A percentile compares a stretch with the other conserved stretches of the same genome.
Evolutionary conservation across 2,329 filamentous ascomycete species (phyloP).

Genomic region (Beauveria bassiana): DNA sequence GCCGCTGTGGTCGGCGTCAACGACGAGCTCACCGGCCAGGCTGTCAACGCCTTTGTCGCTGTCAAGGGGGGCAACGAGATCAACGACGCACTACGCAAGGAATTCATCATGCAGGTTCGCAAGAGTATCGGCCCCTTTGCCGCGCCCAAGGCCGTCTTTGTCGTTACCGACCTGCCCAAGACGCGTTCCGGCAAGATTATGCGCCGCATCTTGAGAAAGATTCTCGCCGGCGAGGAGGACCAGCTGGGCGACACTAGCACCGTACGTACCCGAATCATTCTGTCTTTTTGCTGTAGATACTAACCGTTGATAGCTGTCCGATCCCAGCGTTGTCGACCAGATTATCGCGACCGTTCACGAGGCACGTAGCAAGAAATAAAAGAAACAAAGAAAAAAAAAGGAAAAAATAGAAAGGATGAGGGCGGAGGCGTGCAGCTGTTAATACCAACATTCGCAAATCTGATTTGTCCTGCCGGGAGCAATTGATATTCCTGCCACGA

Average conservation of each 20-base stretch:
- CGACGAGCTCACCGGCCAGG: slow-evolving; percentile 93
- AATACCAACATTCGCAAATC: slow-evolving; percentile 4
- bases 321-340: slow-evolving; percentile 75
- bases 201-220: slow-evolving; percentile 94
- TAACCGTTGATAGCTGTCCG: slow-evolving; percentile 54
- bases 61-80: slow-evolving; percentile 78
- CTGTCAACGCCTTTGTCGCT: slow-evolving; percentile 92
- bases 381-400: neutral
- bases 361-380: slow-evolving; percentile 34
- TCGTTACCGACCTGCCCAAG: slow-evolving; percentile 92
- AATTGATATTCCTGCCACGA: neutral
- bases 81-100: slow-evolving; percentile 78
- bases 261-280: slow-evolving; percentile 44
- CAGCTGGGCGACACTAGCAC: slow-evolving; percentile 90
- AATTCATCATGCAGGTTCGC: slow-evolving; percentile 87
- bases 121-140: slow-evolving; percentile 98
- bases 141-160: slow-evolving; percentile 85
- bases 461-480: neutral
- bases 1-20: slow-evolving; percentile 88
- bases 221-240: slow-evolving; percentile 93
- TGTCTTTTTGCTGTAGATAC: neutral
- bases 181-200: slow-evolving; percentile 98
- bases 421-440: neutral
- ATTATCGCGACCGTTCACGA: slow-evolving; percentile 77
- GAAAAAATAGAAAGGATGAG: neutral